A percentile compares a stretch with the other conserved stretches of the same genome.
These are phyloP conservation scores for Pythium phragmiticola DNA, from an alignment of 352 stramenopile species.

Conservation along the genomic window DNA sequence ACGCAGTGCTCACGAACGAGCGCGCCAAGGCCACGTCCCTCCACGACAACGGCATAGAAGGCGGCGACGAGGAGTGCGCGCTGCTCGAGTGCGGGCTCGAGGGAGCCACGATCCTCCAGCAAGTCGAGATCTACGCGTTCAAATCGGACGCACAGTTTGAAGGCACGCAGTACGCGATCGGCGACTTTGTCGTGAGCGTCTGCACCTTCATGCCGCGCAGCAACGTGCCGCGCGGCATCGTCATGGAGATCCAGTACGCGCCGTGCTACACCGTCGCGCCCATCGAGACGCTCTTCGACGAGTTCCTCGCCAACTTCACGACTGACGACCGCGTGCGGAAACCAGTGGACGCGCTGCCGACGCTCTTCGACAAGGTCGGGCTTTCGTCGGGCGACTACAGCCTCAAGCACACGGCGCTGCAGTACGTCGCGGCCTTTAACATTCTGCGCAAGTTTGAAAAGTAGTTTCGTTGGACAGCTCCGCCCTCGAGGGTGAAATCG, in stretches of 20 bases:
- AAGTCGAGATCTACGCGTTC: constrained; percentile 88
- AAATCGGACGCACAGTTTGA: constrained; percentile 89
- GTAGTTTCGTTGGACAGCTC: constrained; percentile 19
- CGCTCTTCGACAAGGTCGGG: constrained; percentile 76
- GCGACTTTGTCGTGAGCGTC: constrained; percentile 83
- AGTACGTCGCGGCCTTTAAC: constrained; percentile 87
- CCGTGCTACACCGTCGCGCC: constrained; percentile 76
- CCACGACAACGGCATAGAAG: constrained; percentile 78
- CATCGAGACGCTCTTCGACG: constrained; percentile 80
- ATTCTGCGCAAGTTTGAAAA: constrained; percentile 84
- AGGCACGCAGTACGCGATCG: constrained; percentile 79
- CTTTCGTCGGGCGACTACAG: constrained; percentile 71
- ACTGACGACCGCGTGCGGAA: constrained; percentile 74
- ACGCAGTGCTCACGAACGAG: constrained; percentile 82
- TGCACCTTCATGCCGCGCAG: constrained; percentile 88
- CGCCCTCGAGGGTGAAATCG: neutral
- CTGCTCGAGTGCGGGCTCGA: constrained; percentile 84
- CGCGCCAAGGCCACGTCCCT: constrained; percentile 47
- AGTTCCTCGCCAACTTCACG: constrained; percentile 72
- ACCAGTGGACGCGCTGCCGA: constrained; percentile 60
- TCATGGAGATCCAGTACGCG: constrained; percentile 84
- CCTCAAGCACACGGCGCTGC: constrained; percentile 86
- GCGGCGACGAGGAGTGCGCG: constrained; percentile 67
- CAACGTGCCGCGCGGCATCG: constrained; percentile 73
- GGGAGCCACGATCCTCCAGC: constrained; percentile 82